Evolutionary conservation across 2,329 filamentous ascomycete genomes (phyloP).

Genomic region (Colletotrichum cereale): DNA sequence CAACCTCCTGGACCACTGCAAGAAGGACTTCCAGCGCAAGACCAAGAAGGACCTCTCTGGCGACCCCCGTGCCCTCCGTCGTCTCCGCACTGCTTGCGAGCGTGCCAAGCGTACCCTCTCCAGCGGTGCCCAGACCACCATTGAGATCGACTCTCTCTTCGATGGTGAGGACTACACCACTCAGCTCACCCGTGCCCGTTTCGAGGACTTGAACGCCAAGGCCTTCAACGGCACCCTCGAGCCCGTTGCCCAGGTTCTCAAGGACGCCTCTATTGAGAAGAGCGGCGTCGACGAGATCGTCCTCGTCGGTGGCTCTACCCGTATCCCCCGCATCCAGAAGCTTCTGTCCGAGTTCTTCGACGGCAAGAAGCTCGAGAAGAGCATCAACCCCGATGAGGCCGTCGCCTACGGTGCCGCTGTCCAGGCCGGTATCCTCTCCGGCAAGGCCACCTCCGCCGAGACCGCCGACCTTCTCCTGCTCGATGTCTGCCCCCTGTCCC

Average conservation of each 20-base stretch:
- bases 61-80: constrained; percentile 92
- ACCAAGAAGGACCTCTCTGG: constrained; percentile 82
- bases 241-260: constrained; percentile 95
- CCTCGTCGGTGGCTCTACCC: constrained; percentile 97
- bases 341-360: constrained; percentile 99
- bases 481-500: constrained; percentile 94
- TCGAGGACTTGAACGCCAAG: constrained; percentile 98
- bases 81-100: constrained; percentile 97
- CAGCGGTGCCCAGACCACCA: constrained; percentile 95
- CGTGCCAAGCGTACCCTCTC: constrained; percentile 99
- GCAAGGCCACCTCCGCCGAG: constrained; percentile 96
- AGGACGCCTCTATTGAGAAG: constrained; percentile 92
- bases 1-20: constrained; percentile 95
- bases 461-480: constrained; percentile 94
- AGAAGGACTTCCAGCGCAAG: constrained; percentile 92
- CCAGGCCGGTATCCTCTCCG: constrained; percentile 98
- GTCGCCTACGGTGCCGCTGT: constrained; percentile 99
- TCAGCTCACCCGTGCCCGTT: constrained; percentile 97
- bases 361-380: constrained; percentile 99
- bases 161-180: constrained; percentile 98
- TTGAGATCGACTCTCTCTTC: constrained; percentile 98
- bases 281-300: constrained; percentile 96
- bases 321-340: constrained; percentile 99
- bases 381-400: constrained; percentile 99
- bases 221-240: constrained; percentile 94